phyloP scores from a whole-genome alignment of 139 green algal species.

The Haematococcus sp. region DNA sequence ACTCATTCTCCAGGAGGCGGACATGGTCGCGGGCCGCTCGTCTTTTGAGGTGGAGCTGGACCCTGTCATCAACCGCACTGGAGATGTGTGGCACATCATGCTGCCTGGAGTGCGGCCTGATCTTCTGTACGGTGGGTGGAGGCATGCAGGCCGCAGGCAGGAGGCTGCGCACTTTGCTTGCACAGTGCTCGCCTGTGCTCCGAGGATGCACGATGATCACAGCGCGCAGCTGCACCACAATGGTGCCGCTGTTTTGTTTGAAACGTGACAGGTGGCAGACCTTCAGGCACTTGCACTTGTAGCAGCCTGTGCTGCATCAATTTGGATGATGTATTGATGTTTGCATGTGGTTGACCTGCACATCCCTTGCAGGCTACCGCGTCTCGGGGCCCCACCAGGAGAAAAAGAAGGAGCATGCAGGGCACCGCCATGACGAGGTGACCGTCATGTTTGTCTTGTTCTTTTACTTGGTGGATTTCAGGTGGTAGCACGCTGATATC shows the following conservation, averaged over 20 bases:
- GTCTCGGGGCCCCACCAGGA: conserved; percentile 36
- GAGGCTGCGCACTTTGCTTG: neutral
- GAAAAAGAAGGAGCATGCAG: conserved; percentile 6
- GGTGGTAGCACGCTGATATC: too few species aligned
- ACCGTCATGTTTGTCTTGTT: neutral
- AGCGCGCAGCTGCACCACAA: neutral
- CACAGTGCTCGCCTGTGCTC: conserved; percentile 4
- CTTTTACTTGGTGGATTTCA: too few species aligned
- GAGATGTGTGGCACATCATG: conserved; percentile 85
- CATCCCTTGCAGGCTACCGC: conserved; percentile 37
- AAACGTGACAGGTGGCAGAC: too few species aligned
- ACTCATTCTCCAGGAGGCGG: conserved; percentile 37
- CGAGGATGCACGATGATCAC: neutral
- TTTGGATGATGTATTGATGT: neutral
- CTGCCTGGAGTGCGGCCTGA: conserved; percentile 58
- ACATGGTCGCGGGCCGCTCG: conserved; percentile 58
- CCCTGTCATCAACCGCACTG: conserved; percentile 66
- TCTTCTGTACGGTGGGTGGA: conserved; percentile 77
- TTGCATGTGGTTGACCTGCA: too few species aligned
- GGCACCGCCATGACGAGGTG: conserved; percentile 21
- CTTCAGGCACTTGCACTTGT: neutral
- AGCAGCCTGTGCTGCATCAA: too few species aligned
- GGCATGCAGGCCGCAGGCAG: neutral
- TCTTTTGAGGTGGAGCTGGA: conserved; percentile 74
- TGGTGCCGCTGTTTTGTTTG: too few species aligned